Evolutionary conservation across 768 basidiomycete species (phyloP), one percentile per base, ranked within the genome.

Genomic region (Pleurotus tuoliensis): DNA sequence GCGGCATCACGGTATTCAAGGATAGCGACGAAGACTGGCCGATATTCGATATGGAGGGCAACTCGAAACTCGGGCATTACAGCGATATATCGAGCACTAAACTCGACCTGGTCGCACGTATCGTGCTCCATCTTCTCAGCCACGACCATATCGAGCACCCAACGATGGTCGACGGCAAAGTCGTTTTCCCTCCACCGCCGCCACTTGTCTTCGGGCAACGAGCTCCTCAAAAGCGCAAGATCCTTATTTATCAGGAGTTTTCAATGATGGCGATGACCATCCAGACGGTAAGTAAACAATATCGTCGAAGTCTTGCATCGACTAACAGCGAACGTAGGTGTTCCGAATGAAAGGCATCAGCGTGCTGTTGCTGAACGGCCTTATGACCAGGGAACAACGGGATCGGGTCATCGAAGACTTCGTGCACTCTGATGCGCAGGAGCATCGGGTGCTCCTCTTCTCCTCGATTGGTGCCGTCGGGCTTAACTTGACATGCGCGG

Each of bases 181-280:
- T 50, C 12, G 27, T 50, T 5, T 50, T 27, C 27, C 48, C 48
- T 2, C 1, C 22, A 13, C 11, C 30, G 2, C 13, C 48, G 1
- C 40, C 40, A 9, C 8, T 20, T 3, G 12, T 6, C 16, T 37
- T 16, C 25, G 34, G 11, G 5, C 22, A 47, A 5, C 22, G 12
- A 2, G 11, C 34, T 43, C 37, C 27, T 15, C 56, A 22, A 27
- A 40, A 13, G 1, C 47, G 58, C 7, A 59, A 59, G 24, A 22
- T 59, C 0, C 38, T 59, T 0, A 30, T 59, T 0, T 59, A 57
- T 38, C 56, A 59, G 9, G 58, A 59, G 16, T 59, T 51, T 12
- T 40, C 56, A 0, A 59, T 59, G 58, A 59, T 57, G 58, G 56
- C 30, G 2, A 12, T 5, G 7, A 59, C 55, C 1, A 59, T 59